phyloP scores from a whole-genome alignment of 2,329 filamentous ascomycete species.

The Teratosphaeria zuluensis region DNA sequence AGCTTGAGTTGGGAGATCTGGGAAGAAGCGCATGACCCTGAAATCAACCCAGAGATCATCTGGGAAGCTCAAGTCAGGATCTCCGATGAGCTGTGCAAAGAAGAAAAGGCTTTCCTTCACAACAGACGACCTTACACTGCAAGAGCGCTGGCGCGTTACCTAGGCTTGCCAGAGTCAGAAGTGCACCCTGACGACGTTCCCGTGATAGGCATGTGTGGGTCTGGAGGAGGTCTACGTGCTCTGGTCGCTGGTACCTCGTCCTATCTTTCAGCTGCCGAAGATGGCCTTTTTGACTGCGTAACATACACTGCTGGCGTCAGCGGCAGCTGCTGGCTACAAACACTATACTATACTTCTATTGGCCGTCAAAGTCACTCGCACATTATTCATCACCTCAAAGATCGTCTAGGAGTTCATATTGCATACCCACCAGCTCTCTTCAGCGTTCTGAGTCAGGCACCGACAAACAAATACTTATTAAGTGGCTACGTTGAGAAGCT shows the following conservation, averaged over 20 bases:
- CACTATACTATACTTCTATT: constrained; percentile 75
- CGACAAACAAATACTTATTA: constrained; percentile 86
- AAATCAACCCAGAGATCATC: constrained; percentile 75
- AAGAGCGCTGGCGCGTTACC: constrained; percentile 69
- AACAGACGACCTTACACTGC: constrained; percentile 60
- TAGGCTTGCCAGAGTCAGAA: constrained; percentile 65
- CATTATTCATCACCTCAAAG: constrained; percentile 77
- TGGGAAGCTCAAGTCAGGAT: constrained; percentile 75
- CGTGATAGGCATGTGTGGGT: constrained; percentile 86
- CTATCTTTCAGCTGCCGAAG: constrained; percentile 71
- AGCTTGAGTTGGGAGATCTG: constrained; percentile 90
- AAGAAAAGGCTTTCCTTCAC: constrained; percentile 66
- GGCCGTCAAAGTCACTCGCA: constrained; percentile 55
- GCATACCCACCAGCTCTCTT: constrained; percentile 83
- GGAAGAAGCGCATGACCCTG: constrained; percentile 77
- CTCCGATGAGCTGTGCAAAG: constrained; percentile 67
- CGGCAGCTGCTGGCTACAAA: constrained; percentile 90
- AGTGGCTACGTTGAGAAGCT: constrained; percentile 86
- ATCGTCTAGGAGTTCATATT: constrained; percentile 76
- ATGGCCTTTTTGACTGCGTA: constrained; percentile 83
- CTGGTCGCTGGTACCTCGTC: constrained; percentile 86
- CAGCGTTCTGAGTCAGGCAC: constrained; percentile 69
- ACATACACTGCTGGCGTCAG: constrained; percentile 95
- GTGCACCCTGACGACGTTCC: constrained; percentile 92
- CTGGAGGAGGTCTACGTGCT: constrained; percentile 80